Percentiles rank a stretch among this genome's conserved stretches.
These are phyloP conservation scores for Medicago arabica DNA, from an alignment of 306 rosid species.

Conservation along the genomic window DNA sequence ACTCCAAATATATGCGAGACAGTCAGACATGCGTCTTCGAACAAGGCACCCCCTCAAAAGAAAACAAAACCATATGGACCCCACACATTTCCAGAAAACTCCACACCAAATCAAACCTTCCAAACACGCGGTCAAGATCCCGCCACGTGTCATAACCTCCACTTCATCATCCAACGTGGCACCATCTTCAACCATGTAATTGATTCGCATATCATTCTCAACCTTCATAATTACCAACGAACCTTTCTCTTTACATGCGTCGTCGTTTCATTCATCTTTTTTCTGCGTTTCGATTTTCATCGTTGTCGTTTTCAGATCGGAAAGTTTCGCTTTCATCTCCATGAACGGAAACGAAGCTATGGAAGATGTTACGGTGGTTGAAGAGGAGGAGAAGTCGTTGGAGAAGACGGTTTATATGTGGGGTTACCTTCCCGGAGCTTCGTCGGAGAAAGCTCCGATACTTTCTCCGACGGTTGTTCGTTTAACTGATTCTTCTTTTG, in stretches of 20 bases:
- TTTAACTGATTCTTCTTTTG: conserved; percentile 43
- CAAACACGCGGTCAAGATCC: conserved; percentile 33
- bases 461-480: conserved; percentile 58
- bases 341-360: conserved; percentile 59
- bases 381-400: conserved; percentile 50
- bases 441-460: conserved; percentile 67
- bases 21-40: conserved; percentile 42
- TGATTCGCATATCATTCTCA: conserved; percentile 45
- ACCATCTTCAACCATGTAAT: conserved; percentile 43
- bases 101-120: conserved; percentile 36
- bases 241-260: conserved; percentile 6
- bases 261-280: conserved; percentile 35
- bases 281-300: conserved; percentile 31
- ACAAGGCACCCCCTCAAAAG: conserved; percentile 8
- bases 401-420: conserved; percentile 73
- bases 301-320: conserved; percentile 32
- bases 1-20: too few relatives aligned
- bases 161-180: conserved; percentile 62
- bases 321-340: conserved; percentile 18
- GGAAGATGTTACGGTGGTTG: conserved; percentile 48
- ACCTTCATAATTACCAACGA: background rate
- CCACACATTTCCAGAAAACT: conserved; percentile 60
- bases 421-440: conserved; percentile 91
- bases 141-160: conserved; percentile 54
- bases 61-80: conserved; percentile 21